These are phyloP conservation scores for slime mould (Dictyostelium discoideum) DNA, from an alignment of 78 protist species.

Conservation along the genomic window DNA sequence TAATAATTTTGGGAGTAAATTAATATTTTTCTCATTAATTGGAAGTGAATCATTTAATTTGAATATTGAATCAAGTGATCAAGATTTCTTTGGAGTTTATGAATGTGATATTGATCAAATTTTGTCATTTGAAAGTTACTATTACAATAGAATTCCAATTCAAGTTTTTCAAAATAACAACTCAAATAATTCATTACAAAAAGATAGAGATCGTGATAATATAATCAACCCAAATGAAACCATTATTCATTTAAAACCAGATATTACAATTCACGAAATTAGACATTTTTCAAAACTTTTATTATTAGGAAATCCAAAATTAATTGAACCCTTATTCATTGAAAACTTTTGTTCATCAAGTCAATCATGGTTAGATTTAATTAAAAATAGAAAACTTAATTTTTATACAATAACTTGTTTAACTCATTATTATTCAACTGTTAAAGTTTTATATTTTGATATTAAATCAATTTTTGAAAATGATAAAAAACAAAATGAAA, in stretches of 20 bases:
- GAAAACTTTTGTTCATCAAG: not conserved
- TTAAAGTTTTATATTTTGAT: constrained; percentile 19
- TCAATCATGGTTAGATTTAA: constrained; percentile 3
- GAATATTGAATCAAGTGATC: constrained; percentile 39
- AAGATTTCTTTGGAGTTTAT: constrained; percentile 39
- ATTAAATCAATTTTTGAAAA: not conserved
- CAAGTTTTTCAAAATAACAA: not conserved
- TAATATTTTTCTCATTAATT: constrained; percentile 20
- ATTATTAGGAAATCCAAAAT: constrained; percentile 43
- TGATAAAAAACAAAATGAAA: not conserved
- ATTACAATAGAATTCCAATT: constrained; percentile 6
- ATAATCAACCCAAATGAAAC: constrained; percentile 7
- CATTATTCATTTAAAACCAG: constrained; percentile 40
- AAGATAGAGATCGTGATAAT: not conserved
- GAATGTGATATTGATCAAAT: constrained; percentile 19
- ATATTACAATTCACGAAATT: constrained; percentile 35
- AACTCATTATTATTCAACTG: constrained; percentile 23
- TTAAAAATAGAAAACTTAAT: not conserved
- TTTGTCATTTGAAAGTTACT: constrained; percentile 5
- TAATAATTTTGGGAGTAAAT: not conserved
- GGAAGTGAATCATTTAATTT: constrained; percentile 66
- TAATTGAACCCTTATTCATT: constrained; percentile 34
- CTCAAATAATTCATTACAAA: not conserved
- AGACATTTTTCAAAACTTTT: constrained; percentile 21
- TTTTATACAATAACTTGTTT: not conserved